Conservation (phyloP, 2,329 filamentous ascomycete species). For the Epichloe elymi region DNA sequence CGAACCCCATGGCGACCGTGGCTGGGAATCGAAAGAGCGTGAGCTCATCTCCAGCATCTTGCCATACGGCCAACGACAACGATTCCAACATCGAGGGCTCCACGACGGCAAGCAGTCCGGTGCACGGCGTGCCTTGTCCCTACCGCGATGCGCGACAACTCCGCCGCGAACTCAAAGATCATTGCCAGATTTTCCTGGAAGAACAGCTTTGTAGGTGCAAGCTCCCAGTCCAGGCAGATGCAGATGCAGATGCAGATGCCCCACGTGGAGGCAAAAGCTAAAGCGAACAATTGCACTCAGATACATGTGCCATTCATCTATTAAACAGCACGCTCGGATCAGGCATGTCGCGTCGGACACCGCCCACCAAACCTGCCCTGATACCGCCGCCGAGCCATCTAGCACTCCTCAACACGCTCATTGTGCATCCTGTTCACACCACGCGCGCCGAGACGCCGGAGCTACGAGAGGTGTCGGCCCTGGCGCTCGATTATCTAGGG, state of each 20-base stretch:
- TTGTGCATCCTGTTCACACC: constrained; percentile 70
- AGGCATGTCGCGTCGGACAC: constrained; percentile 24
- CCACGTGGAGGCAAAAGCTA: background rate
- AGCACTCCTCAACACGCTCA: constrained; percentile 64
- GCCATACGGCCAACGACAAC: constrained; percentile 20
- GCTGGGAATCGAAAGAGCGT: constrained; percentile 9
- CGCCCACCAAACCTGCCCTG: constrained; percentile 31
- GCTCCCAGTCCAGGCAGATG: background rate
- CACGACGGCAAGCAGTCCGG: constrained; percentile 24
- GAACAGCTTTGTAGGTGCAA: constrained; percentile 50
- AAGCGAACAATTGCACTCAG: constrained; percentile 8
- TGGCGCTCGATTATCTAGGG: constrained; percentile 58
- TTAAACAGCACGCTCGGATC: constrained; percentile 50
- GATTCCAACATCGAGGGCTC: constrained; percentile 16
- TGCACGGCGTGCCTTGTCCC: constrained; percentile 15
- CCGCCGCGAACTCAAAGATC: constrained; percentile 49
- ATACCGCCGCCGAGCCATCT: constrained; percentile 62
- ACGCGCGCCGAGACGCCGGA: constrained; percentile 53
- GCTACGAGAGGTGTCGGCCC: constrained; percentile 47
- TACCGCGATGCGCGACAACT: constrained; percentile 45
- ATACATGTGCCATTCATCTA: constrained; percentile 41
- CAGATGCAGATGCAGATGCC: too few species aligned
- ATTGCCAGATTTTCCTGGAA: constrained; percentile 61
- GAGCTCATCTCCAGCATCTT: constrained; percentile 21
- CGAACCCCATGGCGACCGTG: constrained; percentile 3